Evolutionary conservation across 2,329 filamentous ascomycete genomes (phyloP).

Genomic region (Xylariales sp.): DNA sequence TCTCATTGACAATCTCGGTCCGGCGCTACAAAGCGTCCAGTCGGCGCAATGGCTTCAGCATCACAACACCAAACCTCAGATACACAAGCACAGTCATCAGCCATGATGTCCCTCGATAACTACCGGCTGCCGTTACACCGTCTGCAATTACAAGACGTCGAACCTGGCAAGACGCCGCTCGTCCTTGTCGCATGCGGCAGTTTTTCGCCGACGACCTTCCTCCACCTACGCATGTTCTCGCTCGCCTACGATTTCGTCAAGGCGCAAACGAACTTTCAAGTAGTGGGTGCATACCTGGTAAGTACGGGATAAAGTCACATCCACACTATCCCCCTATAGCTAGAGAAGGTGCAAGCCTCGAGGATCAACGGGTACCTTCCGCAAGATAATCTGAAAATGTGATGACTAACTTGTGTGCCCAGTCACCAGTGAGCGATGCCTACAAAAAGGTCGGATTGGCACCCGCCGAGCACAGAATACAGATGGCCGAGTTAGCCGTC

Average conservation of each 20-base stretch:
- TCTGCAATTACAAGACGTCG: constrained; percentile 50
- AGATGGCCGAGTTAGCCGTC: constrained; percentile 83
- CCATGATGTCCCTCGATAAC: constrained; percentile 25
- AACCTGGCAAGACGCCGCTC: constrained; percentile 55
- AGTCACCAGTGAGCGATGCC: constrained; percentile 61
- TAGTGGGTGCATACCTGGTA: constrained; percentile 83
- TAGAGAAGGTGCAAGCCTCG: no score
- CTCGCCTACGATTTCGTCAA: constrained; percentile 78
- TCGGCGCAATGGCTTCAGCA: constrained; percentile 9
- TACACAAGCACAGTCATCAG: constrained; percentile 5
- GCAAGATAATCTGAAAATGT: no score
- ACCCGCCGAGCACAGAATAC: constrained; percentile 64
- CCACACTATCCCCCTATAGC: no score
- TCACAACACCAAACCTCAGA: constrained; percentile 3
- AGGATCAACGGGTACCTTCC: no score
- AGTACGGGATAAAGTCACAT: no score
- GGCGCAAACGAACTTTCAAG: constrained; percentile 72
- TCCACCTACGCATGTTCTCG: constrained; percentile 83
- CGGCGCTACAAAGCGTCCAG: no score
- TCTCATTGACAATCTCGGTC: no score
- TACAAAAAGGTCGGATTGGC: constrained; percentile 79
- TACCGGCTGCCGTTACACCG: constrained; percentile 61
- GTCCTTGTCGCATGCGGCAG: constrained; percentile 66
- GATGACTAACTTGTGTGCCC: no score
- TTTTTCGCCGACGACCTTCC: constrained; percentile 71